These are phyloP conservation scores for Cyberlindnera galapagoensis DNA, from an alignment of 805 yeast species.

Conservation along the genomic window DNA sequence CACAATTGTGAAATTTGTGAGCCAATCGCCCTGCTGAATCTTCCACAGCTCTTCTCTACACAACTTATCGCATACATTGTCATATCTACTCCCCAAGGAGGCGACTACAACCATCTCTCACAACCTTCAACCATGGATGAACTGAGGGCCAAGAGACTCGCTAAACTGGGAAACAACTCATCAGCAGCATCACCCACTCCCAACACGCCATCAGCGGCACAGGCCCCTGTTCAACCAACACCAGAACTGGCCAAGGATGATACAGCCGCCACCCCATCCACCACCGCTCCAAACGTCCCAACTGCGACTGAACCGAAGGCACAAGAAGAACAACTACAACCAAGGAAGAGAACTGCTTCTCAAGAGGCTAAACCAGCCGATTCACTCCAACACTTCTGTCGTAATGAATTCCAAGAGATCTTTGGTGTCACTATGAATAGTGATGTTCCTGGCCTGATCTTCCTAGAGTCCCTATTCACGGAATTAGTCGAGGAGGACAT, in stretches of 20 bases:
- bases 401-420: constrained; percentile 12
- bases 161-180: constrained; percentile 11
- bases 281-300: constrained; percentile 7
- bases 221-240: background rate
- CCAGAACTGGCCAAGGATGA: background rate
- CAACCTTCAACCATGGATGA: constrained; percentile 17
- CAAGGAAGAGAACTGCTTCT: no score
- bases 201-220: background rate
- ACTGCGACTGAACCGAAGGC: constrained; percentile 3
- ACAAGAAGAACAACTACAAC: no score
- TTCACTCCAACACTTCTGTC: constrained; percentile 1
- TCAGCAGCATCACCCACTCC: background rate
- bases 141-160: constrained; percentile 32
- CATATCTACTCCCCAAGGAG: no score
- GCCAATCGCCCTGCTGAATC: no score
- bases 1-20: no score
- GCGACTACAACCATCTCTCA: no score
- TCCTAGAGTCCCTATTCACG: constrained; percentile 19
- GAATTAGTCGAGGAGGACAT: constrained; percentile 18
- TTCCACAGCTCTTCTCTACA: no score
- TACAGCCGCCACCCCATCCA: constrained; percentile 4
- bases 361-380: no score
- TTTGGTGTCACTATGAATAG: constrained; percentile 18
- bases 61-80: no score
- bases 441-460: constrained; percentile 8